Evolutionary conservation across 2,329 filamentous ascomycete species (phyloP).

Genomic region (Colletotrichum kahawae): DNA sequence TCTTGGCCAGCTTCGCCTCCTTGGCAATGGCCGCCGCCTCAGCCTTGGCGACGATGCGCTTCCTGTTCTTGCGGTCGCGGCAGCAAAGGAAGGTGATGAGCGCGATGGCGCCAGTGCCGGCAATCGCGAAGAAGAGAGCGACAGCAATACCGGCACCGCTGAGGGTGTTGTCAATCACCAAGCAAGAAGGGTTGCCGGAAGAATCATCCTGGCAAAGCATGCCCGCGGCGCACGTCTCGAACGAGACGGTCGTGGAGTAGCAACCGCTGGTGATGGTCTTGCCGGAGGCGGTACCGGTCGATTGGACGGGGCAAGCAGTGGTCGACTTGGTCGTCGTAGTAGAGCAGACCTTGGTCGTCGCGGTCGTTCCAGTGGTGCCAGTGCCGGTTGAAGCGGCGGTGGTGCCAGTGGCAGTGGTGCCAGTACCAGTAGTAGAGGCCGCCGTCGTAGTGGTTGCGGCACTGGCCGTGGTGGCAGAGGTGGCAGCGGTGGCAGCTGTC

Average conservation of each 20-base stretch:
- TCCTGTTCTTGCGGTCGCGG: slow-evolving; percentile 51
- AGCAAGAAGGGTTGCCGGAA: slow-evolving; percentile 46
- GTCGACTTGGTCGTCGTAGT: slow-evolving; percentile 36
- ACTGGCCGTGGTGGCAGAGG: slow-evolving; percentile 28
- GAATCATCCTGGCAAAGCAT: slow-evolving; percentile 50
- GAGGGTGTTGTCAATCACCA: slow-evolving; percentile 42
- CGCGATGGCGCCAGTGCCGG: slow-evolving; percentile 40
- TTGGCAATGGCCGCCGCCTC: slow-evolving; percentile 57
- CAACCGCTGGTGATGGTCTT: slow-evolving; percentile 40
- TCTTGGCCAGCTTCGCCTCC: slow-evolving; percentile 46
- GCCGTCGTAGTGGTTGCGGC: slow-evolving; percentile 29
- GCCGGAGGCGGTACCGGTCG: slow-evolving; percentile 44
- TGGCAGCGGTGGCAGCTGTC: not conserved
- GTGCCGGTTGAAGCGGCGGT: not conserved
- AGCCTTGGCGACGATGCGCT: slow-evolving; percentile 46
- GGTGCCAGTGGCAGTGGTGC: slow-evolving; percentile 30
- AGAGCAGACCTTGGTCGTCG: slow-evolving; percentile 26
- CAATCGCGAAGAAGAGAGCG: slow-evolving; percentile 50
- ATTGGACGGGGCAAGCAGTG: slow-evolving; percentile 42
- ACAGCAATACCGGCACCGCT: slow-evolving; percentile 52
- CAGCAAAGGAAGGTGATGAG: slow-evolving; percentile 57
- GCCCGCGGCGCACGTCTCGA: slow-evolving; percentile 45
- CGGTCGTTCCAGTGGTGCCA: not conserved
- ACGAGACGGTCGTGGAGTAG: slow-evolving; percentile 37
- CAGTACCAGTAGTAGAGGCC: slow-evolving; percentile 26